Evolutionary conservation across 306 rosid species (phyloP).

Genomic region (Casuarina cunninghamiana): DNA sequence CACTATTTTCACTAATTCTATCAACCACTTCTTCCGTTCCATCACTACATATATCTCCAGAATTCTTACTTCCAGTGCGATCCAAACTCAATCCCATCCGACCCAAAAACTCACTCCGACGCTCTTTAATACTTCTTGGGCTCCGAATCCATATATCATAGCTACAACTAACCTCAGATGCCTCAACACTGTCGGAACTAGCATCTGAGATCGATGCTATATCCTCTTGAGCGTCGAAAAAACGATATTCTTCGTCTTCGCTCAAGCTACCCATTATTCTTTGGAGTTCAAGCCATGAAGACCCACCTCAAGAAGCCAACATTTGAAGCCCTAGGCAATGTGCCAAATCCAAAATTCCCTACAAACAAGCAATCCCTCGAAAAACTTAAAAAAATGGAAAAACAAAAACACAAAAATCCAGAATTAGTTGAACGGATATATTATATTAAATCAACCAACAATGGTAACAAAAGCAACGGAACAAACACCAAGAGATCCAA

Average conservation of each 20-base stretch:
- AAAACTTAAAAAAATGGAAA: constrained; percentile 24
- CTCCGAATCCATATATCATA: constrained; percentile 68
- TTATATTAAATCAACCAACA: constrained; percentile 34
- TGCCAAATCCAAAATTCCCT: constrained; percentile 47
- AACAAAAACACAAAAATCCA: constrained; percentile 47
- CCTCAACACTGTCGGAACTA: constrained; percentile 35
- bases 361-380: constrained; percentile 49
- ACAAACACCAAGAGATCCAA: constrained; percentile 70
- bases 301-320: constrained; percentile 57
- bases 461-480: constrained; percentile 37
- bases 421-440: constrained; percentile 56
- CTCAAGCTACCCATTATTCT: constrained; percentile 74
- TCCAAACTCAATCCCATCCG: constrained; percentile 59
- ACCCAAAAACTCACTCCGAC: constrained; percentile 57
- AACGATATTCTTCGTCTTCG: constrained; percentile 63
- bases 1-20: constrained; percentile 42
- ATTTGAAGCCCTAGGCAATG: constrained; percentile 51
- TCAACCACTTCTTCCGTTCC: constrained; percentile 36
- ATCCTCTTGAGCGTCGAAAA: constrained; percentile 87
- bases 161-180: constrained; percentile 36
- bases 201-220: constrained; percentile 52
- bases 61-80: constrained; percentile 29
- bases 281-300: constrained; percentile 80
- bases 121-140: constrained; percentile 71
- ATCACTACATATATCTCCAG: constrained; percentile 26